Conservation (phyloP, 108 stramenopile species). For the Pelagomonas calceolata region DNA sequence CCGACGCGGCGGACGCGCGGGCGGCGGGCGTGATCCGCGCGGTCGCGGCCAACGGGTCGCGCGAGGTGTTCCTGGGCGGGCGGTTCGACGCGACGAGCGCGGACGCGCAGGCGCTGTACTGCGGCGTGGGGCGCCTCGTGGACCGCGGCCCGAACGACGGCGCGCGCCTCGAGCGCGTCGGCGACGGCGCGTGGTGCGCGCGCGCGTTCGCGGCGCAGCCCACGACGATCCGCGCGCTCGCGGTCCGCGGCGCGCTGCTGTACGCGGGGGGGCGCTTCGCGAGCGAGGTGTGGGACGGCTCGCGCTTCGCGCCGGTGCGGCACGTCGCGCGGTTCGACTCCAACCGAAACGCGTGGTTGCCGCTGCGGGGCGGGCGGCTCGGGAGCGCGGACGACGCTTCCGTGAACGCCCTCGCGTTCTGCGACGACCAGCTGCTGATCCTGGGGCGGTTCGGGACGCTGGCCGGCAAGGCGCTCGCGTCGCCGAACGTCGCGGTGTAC, state of each 20-base stretch:
- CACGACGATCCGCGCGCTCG: slow-evolving; percentile 55
- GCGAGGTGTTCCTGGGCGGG: slow-evolving; percentile 63
- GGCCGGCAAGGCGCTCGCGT: slow-evolving; percentile 66
- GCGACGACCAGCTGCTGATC: slow-evolving; percentile 64
- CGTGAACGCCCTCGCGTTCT: neutral
- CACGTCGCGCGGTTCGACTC: slow-evolving; percentile 82
- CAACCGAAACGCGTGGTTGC: slow-evolving; percentile 68
- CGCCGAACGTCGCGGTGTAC: slow-evolving; percentile 72
- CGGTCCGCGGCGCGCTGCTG: slow-evolving; percentile 64
- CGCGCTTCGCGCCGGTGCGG: slow-evolving; percentile 79
- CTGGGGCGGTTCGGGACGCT: slow-evolving; percentile 78
- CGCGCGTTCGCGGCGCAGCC: slow-evolving; percentile 59
- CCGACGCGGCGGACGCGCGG: slow-evolving; percentile 20
- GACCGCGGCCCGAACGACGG: slow-evolving; percentile 51
- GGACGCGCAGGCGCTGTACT: slow-evolving; percentile 83
- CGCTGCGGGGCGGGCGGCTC: slow-evolving; percentile 38
- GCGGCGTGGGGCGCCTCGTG: slow-evolving; percentile 80
- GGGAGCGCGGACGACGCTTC: neutral
- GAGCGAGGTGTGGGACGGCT: slow-evolving; percentile 87
- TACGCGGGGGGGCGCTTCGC: slow-evolving; percentile 80
- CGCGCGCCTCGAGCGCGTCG: slow-evolving; percentile 81
- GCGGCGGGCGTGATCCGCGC: slow-evolving; percentile 26
- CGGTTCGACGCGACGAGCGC: slow-evolving; percentile 78
- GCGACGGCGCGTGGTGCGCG: slow-evolving; percentile 69
- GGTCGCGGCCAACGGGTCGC: slow-evolving; percentile 26